Evolutionary conservation across 208 protist species (phyloP).

Genomic region (Phytomonas sp.): DNA sequence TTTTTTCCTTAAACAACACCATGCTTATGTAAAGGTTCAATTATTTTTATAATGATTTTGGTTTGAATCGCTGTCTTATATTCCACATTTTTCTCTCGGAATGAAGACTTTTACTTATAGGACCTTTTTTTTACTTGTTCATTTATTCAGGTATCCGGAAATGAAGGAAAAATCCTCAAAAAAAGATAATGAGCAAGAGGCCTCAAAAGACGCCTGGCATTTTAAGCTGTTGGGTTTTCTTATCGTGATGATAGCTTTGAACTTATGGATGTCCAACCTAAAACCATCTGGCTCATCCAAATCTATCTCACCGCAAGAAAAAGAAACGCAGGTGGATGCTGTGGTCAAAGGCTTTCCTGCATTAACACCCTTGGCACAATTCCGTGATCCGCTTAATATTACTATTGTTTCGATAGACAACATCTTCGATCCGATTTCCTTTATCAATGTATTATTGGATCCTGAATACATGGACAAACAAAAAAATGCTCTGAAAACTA

Average conservation of each 20-base stretch:
- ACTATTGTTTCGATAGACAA: constrained; percentile 11
- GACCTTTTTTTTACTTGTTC: background rate
- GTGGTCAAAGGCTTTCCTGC: background rate
- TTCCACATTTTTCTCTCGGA: background rate
- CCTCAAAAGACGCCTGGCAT: background rate
- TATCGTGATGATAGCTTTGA: background rate
- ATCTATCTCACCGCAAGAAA: background rate
- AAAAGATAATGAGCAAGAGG: background rate
- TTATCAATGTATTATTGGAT: constrained; percentile 11
- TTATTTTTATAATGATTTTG: background rate
- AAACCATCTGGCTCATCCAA: background rate
- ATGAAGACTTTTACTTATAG: background rate
- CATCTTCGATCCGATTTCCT: constrained; percentile 18
- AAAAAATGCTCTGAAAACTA: constrained; percentile 11
- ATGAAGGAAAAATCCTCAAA: background rate
- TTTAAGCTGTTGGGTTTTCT: background rate
- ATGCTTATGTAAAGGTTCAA: background rate
- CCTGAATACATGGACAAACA: constrained; percentile 18
- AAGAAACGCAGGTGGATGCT: background rate
- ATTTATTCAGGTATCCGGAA: background rate
- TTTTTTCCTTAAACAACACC: background rate
- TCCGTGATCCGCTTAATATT: constrained; percentile 19
- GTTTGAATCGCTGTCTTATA: background rate
- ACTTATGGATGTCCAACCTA: background rate
- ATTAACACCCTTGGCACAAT: constrained; percentile 14